A percentile compares a stretch with the other conserved stretches of the same genome.
These are phyloP conservation scores for Candida chilensis DNA, from an alignment of 805 yeast genomes.

Conservation along the genomic window DNA sequence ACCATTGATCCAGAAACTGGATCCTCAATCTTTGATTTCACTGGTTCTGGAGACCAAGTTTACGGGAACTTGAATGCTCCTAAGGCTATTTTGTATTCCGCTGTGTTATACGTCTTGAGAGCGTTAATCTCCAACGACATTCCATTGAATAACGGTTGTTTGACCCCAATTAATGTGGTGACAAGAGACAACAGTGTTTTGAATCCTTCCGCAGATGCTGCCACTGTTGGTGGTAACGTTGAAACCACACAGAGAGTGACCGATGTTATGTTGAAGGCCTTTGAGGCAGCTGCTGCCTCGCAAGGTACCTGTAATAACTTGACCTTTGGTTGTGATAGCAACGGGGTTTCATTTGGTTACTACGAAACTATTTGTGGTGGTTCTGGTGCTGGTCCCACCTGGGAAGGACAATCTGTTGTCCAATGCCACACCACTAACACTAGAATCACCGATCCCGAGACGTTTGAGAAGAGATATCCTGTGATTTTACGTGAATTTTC, in stretches of 20 bases:
- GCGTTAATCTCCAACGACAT: constrained; percentile 80
- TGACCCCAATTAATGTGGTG: constrained; percentile 62
- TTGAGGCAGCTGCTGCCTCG: constrained; percentile 86
- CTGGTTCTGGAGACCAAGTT: constrained; percentile 80
- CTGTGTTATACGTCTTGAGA: constrained; percentile 79
- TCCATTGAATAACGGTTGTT: constrained; percentile 91
- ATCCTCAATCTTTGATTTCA: constrained; percentile 70
- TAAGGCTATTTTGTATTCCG: constrained; percentile 79
- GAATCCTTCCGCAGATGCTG: constrained; percentile 76
- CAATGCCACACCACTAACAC: constrained; percentile 95
- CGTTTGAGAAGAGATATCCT: constrained; percentile 84
- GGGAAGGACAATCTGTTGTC: constrained; percentile 85
- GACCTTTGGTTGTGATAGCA: constrained; percentile 81
- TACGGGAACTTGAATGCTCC: constrained; percentile 93
- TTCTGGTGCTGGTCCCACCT: constrained; percentile 82
- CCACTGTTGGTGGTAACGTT: constrained; percentile 88
- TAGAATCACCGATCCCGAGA: constrained; percentile 84
- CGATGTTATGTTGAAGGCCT: constrained; percentile 81
- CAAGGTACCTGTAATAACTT: constrained; percentile 95
- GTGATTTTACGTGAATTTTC: constrained; percentile 67
- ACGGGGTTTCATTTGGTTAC: constrained; percentile 69
- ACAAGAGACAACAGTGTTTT: constrained; percentile 31
- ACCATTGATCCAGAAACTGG: constrained; percentile 40
- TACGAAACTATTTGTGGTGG: constrained; percentile 96
- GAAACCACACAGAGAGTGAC: constrained; percentile 92